These are phyloP conservation scores for Populus alba DNA, from an alignment of 345 rosid genomes.

Conservation along the genomic window DNA sequence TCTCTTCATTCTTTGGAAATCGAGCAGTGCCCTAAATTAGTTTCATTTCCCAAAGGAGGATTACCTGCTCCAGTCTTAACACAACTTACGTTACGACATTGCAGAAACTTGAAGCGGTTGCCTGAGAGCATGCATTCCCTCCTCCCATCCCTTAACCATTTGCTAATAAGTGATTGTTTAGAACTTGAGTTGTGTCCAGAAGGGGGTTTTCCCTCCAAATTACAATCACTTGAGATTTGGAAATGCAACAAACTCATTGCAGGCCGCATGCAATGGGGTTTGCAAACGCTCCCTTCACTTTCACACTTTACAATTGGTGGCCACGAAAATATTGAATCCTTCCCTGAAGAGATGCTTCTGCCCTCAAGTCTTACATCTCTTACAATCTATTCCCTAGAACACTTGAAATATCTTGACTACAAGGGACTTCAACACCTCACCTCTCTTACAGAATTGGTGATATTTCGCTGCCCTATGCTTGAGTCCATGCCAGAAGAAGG, in stretches of 20 bases:
- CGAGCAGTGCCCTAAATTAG: background rate
- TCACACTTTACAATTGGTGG: background rate
- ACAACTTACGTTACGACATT: background rate
- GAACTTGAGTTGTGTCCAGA: conserved; percentile 12
- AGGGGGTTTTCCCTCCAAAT: background rate
- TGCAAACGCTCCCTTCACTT: conserved; percentile 10
- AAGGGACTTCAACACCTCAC: conserved; percentile 3
- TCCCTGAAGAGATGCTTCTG: conserved; percentile 11
- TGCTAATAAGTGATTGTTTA: background rate
- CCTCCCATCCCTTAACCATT: conserved; percentile 1
- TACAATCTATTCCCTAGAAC: background rate
- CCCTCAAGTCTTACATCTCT: background rate
- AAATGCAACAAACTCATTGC: conserved; percentile 4
- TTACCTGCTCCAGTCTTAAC: conserved; percentile 10
- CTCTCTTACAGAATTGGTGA: no score
- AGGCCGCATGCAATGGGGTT: background rate
- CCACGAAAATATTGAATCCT: background rate
- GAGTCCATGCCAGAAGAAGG: conserved; percentile 8
- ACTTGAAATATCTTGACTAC: background rate
- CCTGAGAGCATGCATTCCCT: conserved; percentile 7
- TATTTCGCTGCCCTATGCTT: background rate
- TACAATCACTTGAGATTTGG: conserved; percentile 1
- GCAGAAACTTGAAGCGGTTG: conserved; percentile 5
- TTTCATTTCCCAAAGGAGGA: background rate
- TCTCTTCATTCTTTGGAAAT: background rate